phyloP scores from a whole-genome alignment of 495 filamentous ascomycete genomes.

The Monascus purpureus region DNA sequence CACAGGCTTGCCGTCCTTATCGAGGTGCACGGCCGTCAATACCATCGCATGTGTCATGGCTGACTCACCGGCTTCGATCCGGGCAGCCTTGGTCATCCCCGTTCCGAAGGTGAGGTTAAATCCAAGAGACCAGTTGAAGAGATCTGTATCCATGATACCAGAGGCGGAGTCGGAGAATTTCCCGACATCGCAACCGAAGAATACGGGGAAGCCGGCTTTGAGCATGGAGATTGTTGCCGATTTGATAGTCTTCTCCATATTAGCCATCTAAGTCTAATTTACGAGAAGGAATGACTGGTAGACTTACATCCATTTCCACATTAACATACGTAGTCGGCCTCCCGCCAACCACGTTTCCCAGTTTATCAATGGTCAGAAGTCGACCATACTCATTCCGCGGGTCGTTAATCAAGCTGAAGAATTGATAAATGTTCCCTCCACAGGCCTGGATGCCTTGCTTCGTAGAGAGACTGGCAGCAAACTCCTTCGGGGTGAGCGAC shows the following conservation, averaged over 20 bases:
- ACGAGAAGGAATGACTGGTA: background rate
- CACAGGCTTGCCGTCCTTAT: slow-evolving; percentile 41
- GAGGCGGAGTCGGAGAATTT: slow-evolving; percentile 50
- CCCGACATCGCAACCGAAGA: slow-evolving; percentile 81
- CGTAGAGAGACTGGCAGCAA: slow-evolving; percentile 40
- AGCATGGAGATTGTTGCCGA: slow-evolving; percentile 62
- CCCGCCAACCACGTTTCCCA: slow-evolving; percentile 68
- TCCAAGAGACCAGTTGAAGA: slow-evolving; percentile 63
- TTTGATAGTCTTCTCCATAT: slow-evolving; percentile 44
- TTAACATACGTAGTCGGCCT: slow-evolving; percentile 66
- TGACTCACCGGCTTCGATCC: slow-evolving; percentile 56
- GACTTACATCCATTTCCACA: slow-evolving; percentile 46
- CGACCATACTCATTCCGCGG: slow-evolving; percentile 57
- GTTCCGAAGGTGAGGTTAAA: slow-evolving; percentile 49
- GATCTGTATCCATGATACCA: slow-evolving; percentile 64
- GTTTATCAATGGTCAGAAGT: slow-evolving; percentile 57
- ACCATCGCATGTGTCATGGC: slow-evolving; percentile 90
- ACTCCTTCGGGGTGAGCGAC: slow-evolving; percentile 47
- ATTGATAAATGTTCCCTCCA: slow-evolving; percentile 15
- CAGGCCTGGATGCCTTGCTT: slow-evolving; percentile 26
- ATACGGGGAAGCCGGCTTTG: slow-evolving; percentile 57
- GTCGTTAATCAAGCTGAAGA: slow-evolving; percentile 75
- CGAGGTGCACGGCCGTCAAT: slow-evolving; percentile 66
- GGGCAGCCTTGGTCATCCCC: slow-evolving; percentile 56
- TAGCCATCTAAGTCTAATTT: slow-evolving; percentile 1